These are phyloP conservation scores for Glomus cerebriforme DNA, from an alignment of 192 early-diverging fungal species.

Conservation along the genomic window DNA sequence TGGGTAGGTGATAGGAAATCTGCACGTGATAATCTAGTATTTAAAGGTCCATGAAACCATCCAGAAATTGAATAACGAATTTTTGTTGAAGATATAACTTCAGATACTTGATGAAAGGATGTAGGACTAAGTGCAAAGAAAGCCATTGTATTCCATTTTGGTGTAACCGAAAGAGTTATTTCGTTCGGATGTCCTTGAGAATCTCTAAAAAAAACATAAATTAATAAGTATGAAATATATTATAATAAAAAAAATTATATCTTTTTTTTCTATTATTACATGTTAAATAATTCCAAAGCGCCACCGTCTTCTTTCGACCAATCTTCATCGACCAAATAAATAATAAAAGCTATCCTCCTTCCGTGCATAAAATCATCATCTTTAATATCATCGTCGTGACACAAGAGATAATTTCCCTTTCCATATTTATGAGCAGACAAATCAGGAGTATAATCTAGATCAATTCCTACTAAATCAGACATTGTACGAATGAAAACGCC, in stretches of 20 bases:
- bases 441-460: slow-evolving; percentile 62
- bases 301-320: slow-evolving; percentile 69
- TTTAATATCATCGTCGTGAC: slow-evolving; percentile 77
- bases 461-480: slow-evolving; percentile 61
- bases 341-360: slow-evolving; percentile 70
- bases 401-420: slow-evolving; percentile 61
- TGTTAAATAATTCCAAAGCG: slow-evolving; percentile 61
- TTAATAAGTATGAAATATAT: neutral
- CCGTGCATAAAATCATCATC: slow-evolving; percentile 49
- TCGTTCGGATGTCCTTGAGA: slow-evolving; percentile 48
- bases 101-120: slow-evolving; percentile 66
- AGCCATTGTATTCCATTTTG: slow-evolving; percentile 57
- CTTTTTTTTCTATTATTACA: no score
- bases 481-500: slow-evolving; percentile 62
- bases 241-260: neutral
- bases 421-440: slow-evolving; percentile 70
- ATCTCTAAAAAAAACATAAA: slow-evolving; percentile 36
- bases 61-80: slow-evolving; percentile 65
- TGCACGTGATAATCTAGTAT: slow-evolving; percentile 35
- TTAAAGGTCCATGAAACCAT: slow-evolving; percentile 65
- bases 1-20: slow-evolving; percentile 9
- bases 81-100: slow-evolving; percentile 41
- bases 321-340: slow-evolving; percentile 68
- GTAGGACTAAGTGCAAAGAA: slow-evolving; percentile 62
- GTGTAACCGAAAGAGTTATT: slow-evolving; percentile 46